These are phyloP conservation scores for Fusarium buxicola DNA, from an alignment of 2,329 filamentous ascomycete genomes.

Conservation along the genomic window DNA sequence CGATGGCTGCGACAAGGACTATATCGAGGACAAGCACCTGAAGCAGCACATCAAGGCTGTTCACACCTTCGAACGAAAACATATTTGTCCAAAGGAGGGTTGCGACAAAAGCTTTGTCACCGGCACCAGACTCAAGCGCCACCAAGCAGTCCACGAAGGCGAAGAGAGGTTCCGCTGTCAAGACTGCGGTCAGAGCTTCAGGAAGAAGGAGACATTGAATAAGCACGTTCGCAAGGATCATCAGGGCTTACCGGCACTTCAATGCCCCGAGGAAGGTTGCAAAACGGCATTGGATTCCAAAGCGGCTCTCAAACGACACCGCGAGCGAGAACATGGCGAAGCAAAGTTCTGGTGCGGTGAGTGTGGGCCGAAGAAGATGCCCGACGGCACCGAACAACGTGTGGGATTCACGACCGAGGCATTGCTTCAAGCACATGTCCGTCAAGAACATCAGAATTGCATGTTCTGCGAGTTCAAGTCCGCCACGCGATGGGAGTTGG, in stretches of 20 bases:
- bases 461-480: slow-evolving; percentile 78
- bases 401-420: slow-evolving; percentile 78
- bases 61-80: slow-evolving; percentile 77
- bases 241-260: slow-evolving; percentile 75
- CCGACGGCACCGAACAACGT: slow-evolving; percentile 54
- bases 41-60: slow-evolving; percentile 86
- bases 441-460: slow-evolving; percentile 79
- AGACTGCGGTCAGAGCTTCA: slow-evolving; percentile 81
- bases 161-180: slow-evolving; percentile 81
- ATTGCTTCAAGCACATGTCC: slow-evolving; percentile 79
- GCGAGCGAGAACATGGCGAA: slow-evolving; percentile 75
- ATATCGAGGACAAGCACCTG: slow-evolving; percentile 87
- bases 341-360: slow-evolving; percentile 81
- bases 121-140: slow-evolving; percentile 79
- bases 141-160: slow-evolving; percentile 79
- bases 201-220: slow-evolving; percentile 87
- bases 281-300: slow-evolving; percentile 78
- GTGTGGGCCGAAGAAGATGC: slow-evolving; percentile 63
- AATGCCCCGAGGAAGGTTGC: slow-evolving; percentile 73
- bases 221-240: slow-evolving; percentile 85
- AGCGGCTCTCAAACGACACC: slow-evolving; percentile 77
- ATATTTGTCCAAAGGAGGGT: slow-evolving; percentile 75
- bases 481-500: slow-evolving; percentile 73
- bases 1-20: slow-evolving; percentile 81
- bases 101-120: slow-evolving; percentile 88